These are phyloP conservation scores for Neocatenulostroma microsporum DNA, from an alignment of 2,329 filamentous ascomycete genomes.

Conservation along the genomic window DNA sequence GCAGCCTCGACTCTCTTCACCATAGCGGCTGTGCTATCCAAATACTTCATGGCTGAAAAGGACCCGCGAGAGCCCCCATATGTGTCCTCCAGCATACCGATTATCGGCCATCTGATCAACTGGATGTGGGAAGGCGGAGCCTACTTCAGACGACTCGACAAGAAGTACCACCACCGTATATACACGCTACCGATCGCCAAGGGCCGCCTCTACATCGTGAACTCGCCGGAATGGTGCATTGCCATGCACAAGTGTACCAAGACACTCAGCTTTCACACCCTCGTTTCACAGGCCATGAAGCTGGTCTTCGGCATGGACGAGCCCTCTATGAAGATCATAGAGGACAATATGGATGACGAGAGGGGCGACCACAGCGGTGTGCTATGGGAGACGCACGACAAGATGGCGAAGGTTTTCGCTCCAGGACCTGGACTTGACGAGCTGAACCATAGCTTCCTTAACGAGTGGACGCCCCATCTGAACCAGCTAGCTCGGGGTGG, in stretches of 20 bases:
- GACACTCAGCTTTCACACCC: conserved; percentile 37
- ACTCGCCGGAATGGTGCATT: conserved; percentile 33
- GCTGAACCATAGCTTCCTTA: conserved; percentile 30
- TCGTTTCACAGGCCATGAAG: conserved; percentile 34
- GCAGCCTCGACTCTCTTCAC: no score
- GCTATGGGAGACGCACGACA: conserved; percentile 10
- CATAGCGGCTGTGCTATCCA: no score
- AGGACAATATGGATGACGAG: conserved; percentile 25
- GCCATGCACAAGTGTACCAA: conserved; percentile 34
- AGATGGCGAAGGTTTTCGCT: conserved; percentile 20
- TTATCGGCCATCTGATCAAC: conserved; percentile 42
- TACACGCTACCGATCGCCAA: conserved; percentile 41
- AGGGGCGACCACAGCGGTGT: conserved; percentile 2
- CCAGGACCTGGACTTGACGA: conserved; percentile 28
- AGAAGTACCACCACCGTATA: conserved; percentile 28
- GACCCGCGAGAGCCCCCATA: conserved; percentile 37
- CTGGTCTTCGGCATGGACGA: conserved; percentile 32
- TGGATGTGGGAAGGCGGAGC: conserved; percentile 25
- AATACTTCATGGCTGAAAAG: not conserved
- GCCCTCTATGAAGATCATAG: conserved; percentile 24
- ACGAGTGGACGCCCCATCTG: conserved; percentile 13
- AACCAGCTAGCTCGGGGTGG: conserved; percentile 8
- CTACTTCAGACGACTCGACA: conserved; percentile 11
- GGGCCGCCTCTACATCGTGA: conserved; percentile 41
- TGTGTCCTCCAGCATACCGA: conserved; percentile 35